Evolutionary conservation across 768 basidiomycete genomes (phyloP).

Genomic region (Suillus americanus): DNA sequence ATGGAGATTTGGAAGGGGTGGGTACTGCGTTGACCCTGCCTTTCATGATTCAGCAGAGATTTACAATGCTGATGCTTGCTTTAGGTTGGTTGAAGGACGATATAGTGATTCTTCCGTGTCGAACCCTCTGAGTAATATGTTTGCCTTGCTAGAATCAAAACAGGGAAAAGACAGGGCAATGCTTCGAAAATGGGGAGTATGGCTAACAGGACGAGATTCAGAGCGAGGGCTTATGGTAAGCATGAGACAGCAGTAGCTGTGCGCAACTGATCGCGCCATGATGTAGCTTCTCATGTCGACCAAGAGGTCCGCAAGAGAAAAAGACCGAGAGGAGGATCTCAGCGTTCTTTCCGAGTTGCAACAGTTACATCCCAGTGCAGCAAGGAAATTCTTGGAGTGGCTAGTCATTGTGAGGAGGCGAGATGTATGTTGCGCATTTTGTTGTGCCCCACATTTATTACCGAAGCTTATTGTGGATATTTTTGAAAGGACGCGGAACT

Average conservation of each 20-base stretch:
- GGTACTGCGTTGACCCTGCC: constrained; percentile 6
- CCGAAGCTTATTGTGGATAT: background rate
- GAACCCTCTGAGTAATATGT: constrained; percentile 30
- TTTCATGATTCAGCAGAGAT: background rate
- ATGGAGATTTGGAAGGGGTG: constrained; percentile 26
- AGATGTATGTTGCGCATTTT: constrained; percentile 38
- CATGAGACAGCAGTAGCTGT: background rate
- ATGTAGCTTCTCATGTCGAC: constrained; percentile 22
- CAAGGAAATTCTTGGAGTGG: constrained; percentile 75
- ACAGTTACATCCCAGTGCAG: constrained; percentile 38
- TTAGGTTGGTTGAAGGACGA: constrained; percentile 27
- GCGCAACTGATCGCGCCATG: background rate
- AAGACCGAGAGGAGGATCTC: constrained; percentile 28
- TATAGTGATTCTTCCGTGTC: constrained; percentile 21
- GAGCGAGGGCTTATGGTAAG: constrained; percentile 71
- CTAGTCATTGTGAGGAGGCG: constrained; percentile 70
- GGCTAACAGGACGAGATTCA: constrained; percentile 71
- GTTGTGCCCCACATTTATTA: background rate
- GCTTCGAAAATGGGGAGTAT: constrained; percentile 75
- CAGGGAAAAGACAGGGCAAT: constrained; percentile 52
- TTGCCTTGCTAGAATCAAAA: constrained; percentile 23
- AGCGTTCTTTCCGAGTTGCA: constrained; percentile 29
- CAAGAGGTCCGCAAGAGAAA: constrained; percentile 20
- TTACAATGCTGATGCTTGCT: background rate
- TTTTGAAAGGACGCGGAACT: constrained; percentile 52